phyloP scores from a whole-genome alignment of 805 yeast species.

The Ogataea ganodermae region DNA sequence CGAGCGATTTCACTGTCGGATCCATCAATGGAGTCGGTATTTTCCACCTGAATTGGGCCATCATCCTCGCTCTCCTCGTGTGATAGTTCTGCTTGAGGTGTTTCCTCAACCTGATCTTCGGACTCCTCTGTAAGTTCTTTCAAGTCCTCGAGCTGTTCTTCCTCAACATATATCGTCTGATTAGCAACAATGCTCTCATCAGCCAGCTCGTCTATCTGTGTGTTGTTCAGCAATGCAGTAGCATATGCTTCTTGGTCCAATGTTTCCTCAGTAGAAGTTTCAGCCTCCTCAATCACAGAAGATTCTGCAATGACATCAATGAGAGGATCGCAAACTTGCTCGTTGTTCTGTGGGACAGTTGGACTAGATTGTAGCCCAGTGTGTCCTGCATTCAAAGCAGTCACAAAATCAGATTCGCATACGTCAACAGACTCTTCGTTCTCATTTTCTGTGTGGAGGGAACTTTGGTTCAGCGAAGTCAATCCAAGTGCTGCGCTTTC shows the following conservation, averaged over 20 bases:
- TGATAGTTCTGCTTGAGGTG: not conserved
- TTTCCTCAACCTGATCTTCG: conserved; percentile 3
- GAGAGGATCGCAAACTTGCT: conserved; percentile 6
- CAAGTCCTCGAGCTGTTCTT: conserved; percentile 9
- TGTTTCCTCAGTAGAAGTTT: conserved; percentile 12
- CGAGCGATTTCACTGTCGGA: conserved; percentile 15
- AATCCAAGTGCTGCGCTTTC: not conserved
- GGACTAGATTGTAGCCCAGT: conserved; percentile 4
- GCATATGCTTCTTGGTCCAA: conserved; percentile 30
- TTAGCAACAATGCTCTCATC: conserved; percentile 24
- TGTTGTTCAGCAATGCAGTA: conserved; percentile 29
- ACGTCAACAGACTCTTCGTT: not conserved
- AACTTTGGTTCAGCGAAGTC: not conserved
- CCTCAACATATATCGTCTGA: conserved; percentile 29
- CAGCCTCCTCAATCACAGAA: conserved; percentile 24
- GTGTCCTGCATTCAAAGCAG: not conserved
- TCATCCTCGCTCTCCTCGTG: conserved; percentile 14
- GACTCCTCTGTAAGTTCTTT: conserved; percentile 3
- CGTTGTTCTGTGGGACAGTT: not conserved
- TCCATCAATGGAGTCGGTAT: conserved; percentile 8
- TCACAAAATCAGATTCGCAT: not conserved
- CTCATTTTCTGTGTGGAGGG: too few species aligned
- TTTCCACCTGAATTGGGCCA: conserved; percentile 2
- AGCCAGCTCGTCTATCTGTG: conserved; percentile 10
- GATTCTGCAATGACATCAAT: conserved; percentile 31